A percentile compares a stretch with the other conserved stretches of the same genome.
Evolutionary conservation across 495 filamentous ascomycete species (phyloP).

Genomic region (Hyaloscypha bicolor): DNA sequence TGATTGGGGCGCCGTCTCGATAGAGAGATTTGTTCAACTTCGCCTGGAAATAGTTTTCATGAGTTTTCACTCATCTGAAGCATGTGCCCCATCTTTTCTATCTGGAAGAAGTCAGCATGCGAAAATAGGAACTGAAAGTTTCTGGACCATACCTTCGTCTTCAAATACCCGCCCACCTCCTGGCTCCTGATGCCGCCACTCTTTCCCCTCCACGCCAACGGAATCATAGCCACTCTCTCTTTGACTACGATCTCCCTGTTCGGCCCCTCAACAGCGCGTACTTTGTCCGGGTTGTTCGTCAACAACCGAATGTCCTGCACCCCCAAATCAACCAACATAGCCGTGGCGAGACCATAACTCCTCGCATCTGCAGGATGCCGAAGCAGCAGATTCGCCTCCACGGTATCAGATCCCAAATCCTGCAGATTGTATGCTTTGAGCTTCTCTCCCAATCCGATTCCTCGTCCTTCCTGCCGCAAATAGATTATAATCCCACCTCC

Average conservation of each 20-base stretch:
- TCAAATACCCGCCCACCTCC: constrained; percentile 91
- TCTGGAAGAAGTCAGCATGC: background rate
- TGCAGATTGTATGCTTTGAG: constrained; percentile 98
- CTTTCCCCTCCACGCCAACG: constrained; percentile 83
- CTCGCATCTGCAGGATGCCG: constrained; percentile 93
- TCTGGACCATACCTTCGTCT: constrained; percentile 74
- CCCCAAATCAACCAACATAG: constrained; percentile 87
- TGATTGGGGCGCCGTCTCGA: background rate
- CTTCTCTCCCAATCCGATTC: constrained; percentile 93
- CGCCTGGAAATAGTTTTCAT: background rate
- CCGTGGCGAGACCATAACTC: constrained; percentile 92
- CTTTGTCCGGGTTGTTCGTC: constrained; percentile 99
- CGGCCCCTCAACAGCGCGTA: constrained; percentile 89
- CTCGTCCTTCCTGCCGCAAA: constrained; percentile 91
- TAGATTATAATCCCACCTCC: constrained; percentile 92
- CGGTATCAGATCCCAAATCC: constrained; percentile 92
- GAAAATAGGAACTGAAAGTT: constrained; percentile 2
- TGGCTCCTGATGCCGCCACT: constrained; percentile 80
- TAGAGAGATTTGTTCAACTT: background rate
- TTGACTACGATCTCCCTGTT: constrained; percentile 84
- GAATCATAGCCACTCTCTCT: constrained; percentile 92
- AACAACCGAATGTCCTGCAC: constrained; percentile 76
- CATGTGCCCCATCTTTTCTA: constrained; percentile 76
- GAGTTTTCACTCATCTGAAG: constrained; percentile 37
- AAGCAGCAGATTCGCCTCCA: constrained; percentile 90